Conservation (phyloP, 164 flowering plant genomes). For the Berberis vulgaris region DNA sequence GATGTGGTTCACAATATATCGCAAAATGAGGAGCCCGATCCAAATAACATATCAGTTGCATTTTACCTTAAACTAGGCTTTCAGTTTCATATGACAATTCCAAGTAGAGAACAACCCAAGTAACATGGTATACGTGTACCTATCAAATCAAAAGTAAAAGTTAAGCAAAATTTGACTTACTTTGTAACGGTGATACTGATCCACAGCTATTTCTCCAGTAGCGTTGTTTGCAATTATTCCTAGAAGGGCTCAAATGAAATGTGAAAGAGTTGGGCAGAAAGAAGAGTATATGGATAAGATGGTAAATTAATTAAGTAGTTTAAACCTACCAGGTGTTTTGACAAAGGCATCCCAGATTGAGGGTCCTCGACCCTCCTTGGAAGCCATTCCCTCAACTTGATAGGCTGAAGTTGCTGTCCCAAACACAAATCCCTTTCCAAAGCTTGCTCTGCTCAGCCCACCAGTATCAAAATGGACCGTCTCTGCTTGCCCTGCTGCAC, state of each 20-base stretch:
- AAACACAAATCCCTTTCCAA: constrained; percentile 16
- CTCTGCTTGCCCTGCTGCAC: background rate
- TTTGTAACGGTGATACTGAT: constrained; percentile 26
- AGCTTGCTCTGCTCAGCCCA: constrained; percentile 15
- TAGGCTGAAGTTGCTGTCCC: constrained; percentile 25
- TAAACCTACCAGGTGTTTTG: background rate
- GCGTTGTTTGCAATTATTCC: constrained; percentile 14
- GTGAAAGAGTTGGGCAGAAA: no score
- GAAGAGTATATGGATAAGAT: no score
- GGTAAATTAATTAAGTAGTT: no score
- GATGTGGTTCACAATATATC: no score
- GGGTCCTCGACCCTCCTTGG: constrained; percentile 24
- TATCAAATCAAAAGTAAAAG: no score
- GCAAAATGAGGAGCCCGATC: no score
- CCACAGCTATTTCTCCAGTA: constrained; percentile 19
- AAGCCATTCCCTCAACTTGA: constrained; percentile 25
- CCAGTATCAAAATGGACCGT: constrained; percentile 9
- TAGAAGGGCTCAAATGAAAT: background rate
- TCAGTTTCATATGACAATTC: no score
- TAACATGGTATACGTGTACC: no score
- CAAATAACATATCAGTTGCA: no score
- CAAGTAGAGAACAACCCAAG: no score
- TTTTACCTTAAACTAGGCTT: no score
- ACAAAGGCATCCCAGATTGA: constrained; percentile 23
- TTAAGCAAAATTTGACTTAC: constrained; percentile 3